Evolutionary conservation across 2,329 filamentous ascomycete genomes (phyloP).

Genomic region (Aspergillus pseudotamarii): DNA sequence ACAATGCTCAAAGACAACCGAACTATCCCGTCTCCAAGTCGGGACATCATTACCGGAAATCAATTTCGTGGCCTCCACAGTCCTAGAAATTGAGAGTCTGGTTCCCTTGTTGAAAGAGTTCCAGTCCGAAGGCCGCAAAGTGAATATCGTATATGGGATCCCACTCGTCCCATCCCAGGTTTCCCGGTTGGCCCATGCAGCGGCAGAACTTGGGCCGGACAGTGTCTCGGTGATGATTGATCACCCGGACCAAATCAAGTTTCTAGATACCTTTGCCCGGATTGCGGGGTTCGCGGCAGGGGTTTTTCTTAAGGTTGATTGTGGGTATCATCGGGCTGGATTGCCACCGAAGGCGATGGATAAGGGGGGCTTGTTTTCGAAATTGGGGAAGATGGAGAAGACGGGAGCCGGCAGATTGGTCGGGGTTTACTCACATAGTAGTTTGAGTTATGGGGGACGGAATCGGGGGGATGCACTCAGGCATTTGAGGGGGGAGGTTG

Average conservation of each 20-base stretch:
- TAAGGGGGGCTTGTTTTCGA: conserved; percentile 35
- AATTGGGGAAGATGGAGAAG: conserved; percentile 29
- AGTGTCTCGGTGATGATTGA: conserved; percentile 70
- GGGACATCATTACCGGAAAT: conserved; percentile 55
- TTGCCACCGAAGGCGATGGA: conserved; percentile 55
- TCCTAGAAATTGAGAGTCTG: conserved; percentile 73
- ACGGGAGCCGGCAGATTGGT: conserved; percentile 47
- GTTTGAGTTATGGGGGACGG: conserved; percentile 66
- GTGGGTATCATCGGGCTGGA: conserved; percentile 72
- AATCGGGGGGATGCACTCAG: conserved; percentile 61
- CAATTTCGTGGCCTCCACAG: conserved; percentile 72
- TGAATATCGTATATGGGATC: conserved; percentile 74
- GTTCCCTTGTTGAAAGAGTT: conserved; percentile 63
- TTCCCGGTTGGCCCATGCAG: conserved; percentile 61
- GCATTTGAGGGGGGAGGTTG: conserved; percentile 63
- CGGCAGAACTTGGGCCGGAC: conserved; percentile 56
- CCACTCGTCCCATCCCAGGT: conserved; percentile 66
- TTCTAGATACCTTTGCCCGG: conserved; percentile 49
- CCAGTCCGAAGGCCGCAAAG: conserved; percentile 53
- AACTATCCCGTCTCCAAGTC: conserved; percentile 71
- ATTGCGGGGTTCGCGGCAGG: conserved; percentile 52
- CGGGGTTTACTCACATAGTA: conserved; percentile 74
- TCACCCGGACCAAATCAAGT: conserved; percentile 62
- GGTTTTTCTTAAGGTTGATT: conserved; percentile 74
- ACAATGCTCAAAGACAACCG: conserved; percentile 58